Conservation (phyloP, 208 protist species). For the Phytomonas sp. region DNA sequence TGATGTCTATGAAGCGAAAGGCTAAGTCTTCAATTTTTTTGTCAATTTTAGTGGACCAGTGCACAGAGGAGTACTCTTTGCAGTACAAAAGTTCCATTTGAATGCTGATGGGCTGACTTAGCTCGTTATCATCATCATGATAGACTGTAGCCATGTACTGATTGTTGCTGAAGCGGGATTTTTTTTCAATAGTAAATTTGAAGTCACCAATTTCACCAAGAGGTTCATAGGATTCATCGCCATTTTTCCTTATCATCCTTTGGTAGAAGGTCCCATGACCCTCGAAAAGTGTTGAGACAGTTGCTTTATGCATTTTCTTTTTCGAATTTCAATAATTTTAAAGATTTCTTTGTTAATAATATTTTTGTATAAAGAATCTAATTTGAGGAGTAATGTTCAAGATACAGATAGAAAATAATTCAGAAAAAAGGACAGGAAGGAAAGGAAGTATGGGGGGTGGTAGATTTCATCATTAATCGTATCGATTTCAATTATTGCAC, state of each 20-base stretch:
- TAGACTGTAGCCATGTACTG: constrained; percentile 25
- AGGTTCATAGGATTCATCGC: constrained; percentile 20
- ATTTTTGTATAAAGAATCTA: background rate
- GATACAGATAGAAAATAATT: no score
- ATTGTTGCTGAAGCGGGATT: background rate
- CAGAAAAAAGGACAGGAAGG: no score
- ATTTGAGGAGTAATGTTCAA: no score
- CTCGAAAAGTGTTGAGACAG: constrained; percentile 17
- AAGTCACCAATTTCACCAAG: constrained; percentile 19
- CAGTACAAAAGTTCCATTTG: constrained; percentile 36
- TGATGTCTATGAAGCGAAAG: constrained; percentile 34
- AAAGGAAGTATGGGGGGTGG: no score
- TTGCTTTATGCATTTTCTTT: background rate
- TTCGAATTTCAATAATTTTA: constrained; percentile 3
- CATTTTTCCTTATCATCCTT: constrained; percentile 14
- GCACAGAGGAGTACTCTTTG: constrained; percentile 26
- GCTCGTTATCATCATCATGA: constrained; percentile 23
- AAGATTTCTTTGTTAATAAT: background rate
- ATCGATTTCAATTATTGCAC: no score
- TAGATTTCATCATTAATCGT: no score
- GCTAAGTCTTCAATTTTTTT: constrained; percentile 25
- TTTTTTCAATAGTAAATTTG: constrained; percentile 16
- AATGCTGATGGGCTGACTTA: constrained; percentile 32
- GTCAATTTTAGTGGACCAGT: constrained; percentile 44
- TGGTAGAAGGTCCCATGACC: constrained; percentile 38